Conservation (phyloP, 2,329 filamentous ascomycete genomes). For the Sporothrix globosa region DNA sequence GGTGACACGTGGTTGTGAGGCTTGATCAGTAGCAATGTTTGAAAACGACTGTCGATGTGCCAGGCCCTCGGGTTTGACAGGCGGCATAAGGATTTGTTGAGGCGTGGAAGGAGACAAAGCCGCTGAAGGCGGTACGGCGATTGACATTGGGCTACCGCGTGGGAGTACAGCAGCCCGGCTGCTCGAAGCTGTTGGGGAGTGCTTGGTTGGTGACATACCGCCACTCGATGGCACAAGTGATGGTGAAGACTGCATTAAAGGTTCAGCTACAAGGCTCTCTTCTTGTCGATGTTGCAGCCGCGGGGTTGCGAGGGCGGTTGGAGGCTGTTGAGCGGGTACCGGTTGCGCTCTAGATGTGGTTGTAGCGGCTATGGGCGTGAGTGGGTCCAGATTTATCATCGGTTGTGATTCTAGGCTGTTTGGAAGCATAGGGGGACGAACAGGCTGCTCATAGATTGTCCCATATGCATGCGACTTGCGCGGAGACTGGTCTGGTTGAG, state of each 20-base stretch:
- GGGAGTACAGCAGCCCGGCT: slow-evolving; percentile 40
- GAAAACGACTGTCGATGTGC: slow-evolving; percentile 38
- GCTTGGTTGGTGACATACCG: slow-evolving; percentile 57
- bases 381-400: background rate
- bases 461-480: slow-evolving; percentile 48
- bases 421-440: slow-evolving; percentile 35
- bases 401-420: background rate
- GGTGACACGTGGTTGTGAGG: background rate
- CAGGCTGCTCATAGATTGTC: slow-evolving; percentile 45
- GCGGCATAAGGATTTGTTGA: slow-evolving; percentile 62
- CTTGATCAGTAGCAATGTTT: background rate
- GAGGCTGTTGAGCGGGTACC: slow-evolving; percentile 36
- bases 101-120: slow-evolving; percentile 61
- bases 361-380: slow-evolving; percentile 27
- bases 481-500: slow-evolving; percentile 48
- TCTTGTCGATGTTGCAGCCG: slow-evolving; percentile 39
- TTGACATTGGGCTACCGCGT: slow-evolving; percentile 43
- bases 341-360: slow-evolving; percentile 27
- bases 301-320: slow-evolving; percentile 39
- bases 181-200: slow-evolving; percentile 51
- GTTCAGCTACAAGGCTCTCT: slow-evolving; percentile 37
- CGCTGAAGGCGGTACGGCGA: slow-evolving; percentile 61
- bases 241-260: slow-evolving; percentile 42
- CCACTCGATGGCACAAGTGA: slow-evolving; percentile 51
- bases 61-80: slow-evolving; percentile 55